Conservation (phyloP, 495 filamentous ascomycete genomes). For the Penicillium canariense region DNA sequence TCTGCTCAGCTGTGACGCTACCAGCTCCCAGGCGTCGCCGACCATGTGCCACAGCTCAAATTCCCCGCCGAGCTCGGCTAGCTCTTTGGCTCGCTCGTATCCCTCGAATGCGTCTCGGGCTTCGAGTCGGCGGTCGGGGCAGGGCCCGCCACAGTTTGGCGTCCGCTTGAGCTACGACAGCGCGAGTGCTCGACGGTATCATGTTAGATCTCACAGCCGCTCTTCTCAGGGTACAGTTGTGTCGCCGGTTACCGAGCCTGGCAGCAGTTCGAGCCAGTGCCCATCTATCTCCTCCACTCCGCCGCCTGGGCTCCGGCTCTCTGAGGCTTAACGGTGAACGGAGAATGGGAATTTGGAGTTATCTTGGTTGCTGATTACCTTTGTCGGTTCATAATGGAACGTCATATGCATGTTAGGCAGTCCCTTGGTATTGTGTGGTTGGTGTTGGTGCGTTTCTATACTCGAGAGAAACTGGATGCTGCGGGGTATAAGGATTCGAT, state of each 20-base stretch:
- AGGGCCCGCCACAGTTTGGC: neutral
- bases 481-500: too few species aligned
- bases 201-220: neutral
- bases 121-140: conserved; percentile 10
- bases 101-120: conserved; percentile 4
- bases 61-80: neutral
- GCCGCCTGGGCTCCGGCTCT: conserved; percentile 9
- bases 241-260: conserved; percentile 1
- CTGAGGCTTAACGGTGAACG: conserved; percentile 15
- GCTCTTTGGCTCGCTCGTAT: neutral
- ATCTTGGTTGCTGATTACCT: too few species aligned
- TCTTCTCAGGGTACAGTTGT: neutral
- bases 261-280: neutral
- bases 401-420: too few species aligned
- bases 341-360: too few species aligned
- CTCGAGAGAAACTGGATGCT: too few species aligned
- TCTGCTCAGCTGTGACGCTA: neutral
- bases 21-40: neutral
- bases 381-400: too few species aligned
- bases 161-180: neutral
- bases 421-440: neutral
- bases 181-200: neutral
- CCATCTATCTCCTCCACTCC: conserved; percentile 1
- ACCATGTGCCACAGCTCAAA: neutral
- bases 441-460: neutral